phyloP scores from a whole-genome alignment of 2,329 filamentous ascomycete genomes.

The Fusarium camptoceras region DNA sequence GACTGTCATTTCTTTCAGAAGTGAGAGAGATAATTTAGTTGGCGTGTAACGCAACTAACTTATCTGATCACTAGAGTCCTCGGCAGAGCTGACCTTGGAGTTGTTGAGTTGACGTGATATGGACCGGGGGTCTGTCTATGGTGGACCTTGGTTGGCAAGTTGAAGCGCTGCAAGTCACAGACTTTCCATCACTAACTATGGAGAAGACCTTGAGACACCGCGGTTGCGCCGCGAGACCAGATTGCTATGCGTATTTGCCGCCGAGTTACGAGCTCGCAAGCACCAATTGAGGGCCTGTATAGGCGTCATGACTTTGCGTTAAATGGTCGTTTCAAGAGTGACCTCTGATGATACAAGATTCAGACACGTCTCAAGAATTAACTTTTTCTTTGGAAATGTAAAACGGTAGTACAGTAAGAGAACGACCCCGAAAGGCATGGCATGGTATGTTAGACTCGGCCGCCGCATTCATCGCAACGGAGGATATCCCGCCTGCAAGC shows the following conservation, averaged over 20 bases:
- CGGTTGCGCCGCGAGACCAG: slow-evolving; percentile 37
- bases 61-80: slow-evolving; percentile 25
- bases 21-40: not conserved
- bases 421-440: not conserved
- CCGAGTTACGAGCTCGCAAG: slow-evolving; percentile 3
- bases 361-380: slow-evolving; percentile 6
- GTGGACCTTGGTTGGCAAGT: slow-evolving; percentile 35
- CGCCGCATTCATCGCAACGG: slow-evolving; percentile 23
- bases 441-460: slow-evolving; percentile 4
- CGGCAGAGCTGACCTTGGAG: slow-evolving; percentile 24
- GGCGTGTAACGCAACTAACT: not conserved
- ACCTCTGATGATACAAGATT: not conserved
- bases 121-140: slow-evolving; percentile 8
- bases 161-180: slow-evolving; percentile 32
- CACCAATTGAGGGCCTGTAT: not conserved
- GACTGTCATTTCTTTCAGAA: slow-evolving; percentile 9
- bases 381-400: slow-evolving; percentile 1
- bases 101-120: slow-evolving; percentile 35
- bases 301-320: not conserved
- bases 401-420: not conserved
- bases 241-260: slow-evolving; percentile 28
- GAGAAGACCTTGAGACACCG: slow-evolving; percentile 34
- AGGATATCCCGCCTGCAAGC: slow-evolving; percentile 36
- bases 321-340: not conserved
- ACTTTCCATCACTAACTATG: slow-evolving; percentile 33